Percentiles rank a stretch among this genome's conserved stretches.
phyloP scores from a whole-genome alignment of 805 yeast species.

The Candida silvatica region DNA sequence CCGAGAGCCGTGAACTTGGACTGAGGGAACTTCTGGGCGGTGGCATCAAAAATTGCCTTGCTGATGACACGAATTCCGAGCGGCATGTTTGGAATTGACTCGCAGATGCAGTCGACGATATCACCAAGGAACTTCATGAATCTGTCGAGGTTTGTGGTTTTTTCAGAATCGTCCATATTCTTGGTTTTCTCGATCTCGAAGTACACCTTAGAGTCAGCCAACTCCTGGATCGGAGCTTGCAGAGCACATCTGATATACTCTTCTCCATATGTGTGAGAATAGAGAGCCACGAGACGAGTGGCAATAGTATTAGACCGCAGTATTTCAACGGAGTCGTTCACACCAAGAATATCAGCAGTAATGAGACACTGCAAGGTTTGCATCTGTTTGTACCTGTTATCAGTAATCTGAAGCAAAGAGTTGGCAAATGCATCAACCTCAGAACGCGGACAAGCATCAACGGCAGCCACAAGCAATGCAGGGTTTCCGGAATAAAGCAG shows the following conservation, averaged over 20 bases:
- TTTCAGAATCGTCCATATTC: constrained; percentile 25
- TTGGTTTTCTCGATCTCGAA: constrained; percentile 42
- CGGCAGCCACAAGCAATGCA: constrained; percentile 41
- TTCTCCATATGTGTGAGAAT: constrained; percentile 59
- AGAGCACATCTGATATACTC: constrained; percentile 47
- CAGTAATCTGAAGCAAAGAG: constrained; percentile 49
- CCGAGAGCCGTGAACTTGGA: constrained; percentile 71
- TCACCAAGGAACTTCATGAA: constrained; percentile 50
- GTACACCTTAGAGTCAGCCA: constrained; percentile 37
- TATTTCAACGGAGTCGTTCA: constrained; percentile 60
- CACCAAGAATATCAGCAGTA: constrained; percentile 50
- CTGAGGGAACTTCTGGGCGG: constrained; percentile 54
- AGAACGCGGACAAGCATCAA: constrained; percentile 53
- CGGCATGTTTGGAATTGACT: constrained; percentile 54
- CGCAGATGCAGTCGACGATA: constrained; percentile 50
- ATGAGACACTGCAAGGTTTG: constrained; percentile 47
- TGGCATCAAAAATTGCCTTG: constrained; percentile 48
- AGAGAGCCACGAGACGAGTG: constrained; percentile 64
- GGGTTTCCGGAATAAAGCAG: constrained; percentile 19
- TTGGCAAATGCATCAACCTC: constrained; percentile 69
- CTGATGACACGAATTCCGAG: constrained; percentile 66
- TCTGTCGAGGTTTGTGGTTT: constrained; percentile 31
- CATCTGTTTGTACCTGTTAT: constrained; percentile 27
- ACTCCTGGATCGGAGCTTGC: constrained; percentile 46
- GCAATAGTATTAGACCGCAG: constrained; percentile 77